phyloP scores from a whole-genome alignment of 1,139 yeast species.

The Sugiyamaella paludigena region DNA sequence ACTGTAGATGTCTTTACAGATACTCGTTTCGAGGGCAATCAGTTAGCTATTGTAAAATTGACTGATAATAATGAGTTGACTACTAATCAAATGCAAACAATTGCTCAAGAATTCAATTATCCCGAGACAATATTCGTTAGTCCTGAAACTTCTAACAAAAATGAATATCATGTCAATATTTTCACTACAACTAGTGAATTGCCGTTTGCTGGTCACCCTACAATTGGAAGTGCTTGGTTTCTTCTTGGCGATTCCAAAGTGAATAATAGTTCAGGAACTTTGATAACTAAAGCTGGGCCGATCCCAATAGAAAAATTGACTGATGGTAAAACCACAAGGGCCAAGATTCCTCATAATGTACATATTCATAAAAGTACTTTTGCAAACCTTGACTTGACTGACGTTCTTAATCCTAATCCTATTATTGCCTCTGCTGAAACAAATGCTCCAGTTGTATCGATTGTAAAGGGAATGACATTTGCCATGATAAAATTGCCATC shows the following conservation, averaged over 20 bases:
- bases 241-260: background rate
- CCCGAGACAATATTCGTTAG: slow-evolving; percentile 55
- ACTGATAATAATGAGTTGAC: slow-evolving; percentile 39
- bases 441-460: slow-evolving; percentile 15
- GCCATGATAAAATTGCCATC: slow-evolving; percentile 17
- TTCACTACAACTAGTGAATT: slow-evolving; percentile 48
- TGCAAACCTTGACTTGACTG: slow-evolving; percentile 2
- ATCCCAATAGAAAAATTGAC: slow-evolving; percentile 13
- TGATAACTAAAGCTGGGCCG: slow-evolving; percentile 17
- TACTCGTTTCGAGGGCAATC: slow-evolving; percentile 48
- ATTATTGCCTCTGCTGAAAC: slow-evolving; percentile 1
- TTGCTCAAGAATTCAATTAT: slow-evolving; percentile 56
- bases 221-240: slow-evolving; percentile 46
- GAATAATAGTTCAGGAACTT: slow-evolving; percentile 3
- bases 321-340: slow-evolving; percentile 10
- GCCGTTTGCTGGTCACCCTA: slow-evolving; percentile 64
- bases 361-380: slow-evolving; percentile 9
- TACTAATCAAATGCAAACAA: slow-evolving; percentile 31
- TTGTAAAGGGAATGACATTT: slow-evolving; percentile 19
- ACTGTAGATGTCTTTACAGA: slow-evolving; percentile 51
- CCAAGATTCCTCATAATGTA: slow-evolving; percentile 14
- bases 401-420: background rate
- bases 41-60: slow-evolving; percentile 49
- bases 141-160: slow-evolving; percentile 31
- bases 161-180: slow-evolving; percentile 50